Evolutionary conservation across 257 asterid genomes (phyloP), one percentile per base, ranked within the genome.

Genomic region (Verbena officinalis): DNA sequence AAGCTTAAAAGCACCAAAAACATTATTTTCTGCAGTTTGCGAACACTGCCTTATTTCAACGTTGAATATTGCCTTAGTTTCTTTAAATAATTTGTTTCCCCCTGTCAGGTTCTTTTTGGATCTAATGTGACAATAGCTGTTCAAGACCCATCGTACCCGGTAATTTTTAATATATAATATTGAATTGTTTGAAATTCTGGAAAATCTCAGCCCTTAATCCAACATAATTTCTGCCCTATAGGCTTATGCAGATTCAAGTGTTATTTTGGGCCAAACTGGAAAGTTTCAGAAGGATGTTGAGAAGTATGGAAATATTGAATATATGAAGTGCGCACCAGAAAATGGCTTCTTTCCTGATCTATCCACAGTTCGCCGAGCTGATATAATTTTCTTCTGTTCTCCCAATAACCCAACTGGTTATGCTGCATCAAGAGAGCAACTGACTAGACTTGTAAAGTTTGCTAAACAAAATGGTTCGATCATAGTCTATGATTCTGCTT

Each of bases 101-200:
- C 31, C 44, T 59, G 40, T 52, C 79, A 94, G 99, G 97, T 94
- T 70, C 95, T 94, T 65, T 94, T 94, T 65, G 98, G 97, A 59
- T 83, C 98, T 68, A 80, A 86, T 53, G 96, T 78, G 73, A 83
- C 95, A 38, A 94, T 94, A 80, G 96, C 99, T 49, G 98, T 94
- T 77, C 96, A 94, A 84, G 99, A 90, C 62, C 99, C 99, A 60
- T 94, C 99, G 46, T 90, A 94, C 75, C 98, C 96, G 83, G 96
- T 94, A 86, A 67, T 59, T 36, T 60, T 16, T 22, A 54, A 22
- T 13, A 60, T 33, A 48, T 27, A 27, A 27, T 27, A 27, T 27
- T n/a, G n/a, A n/a, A n/a, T n/a, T n/a, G n/a, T n/a, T n/a, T n/a
- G n/a, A n/a, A n/a, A n/a, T n/a, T n/a, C n/a, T n/a, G n/a, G n/a